Evolutionary conservation across 345 rosid genomes (phyloP).

Genomic region (Clausena lansium): DNA sequence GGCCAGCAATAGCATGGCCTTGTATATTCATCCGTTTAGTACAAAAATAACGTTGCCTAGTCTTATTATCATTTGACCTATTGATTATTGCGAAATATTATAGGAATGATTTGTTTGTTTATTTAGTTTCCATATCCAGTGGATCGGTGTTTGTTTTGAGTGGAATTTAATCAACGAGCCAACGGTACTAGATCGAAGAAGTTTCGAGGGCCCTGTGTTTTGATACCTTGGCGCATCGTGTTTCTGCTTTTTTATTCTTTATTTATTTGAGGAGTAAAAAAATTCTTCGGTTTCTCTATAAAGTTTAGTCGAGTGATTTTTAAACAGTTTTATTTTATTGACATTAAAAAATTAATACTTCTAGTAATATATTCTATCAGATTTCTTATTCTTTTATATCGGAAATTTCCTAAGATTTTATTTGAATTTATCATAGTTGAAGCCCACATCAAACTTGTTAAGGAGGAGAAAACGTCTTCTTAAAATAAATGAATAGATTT

Average conservation of each 20-base stretch:
- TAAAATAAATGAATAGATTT: no score
- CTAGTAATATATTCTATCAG: no score
- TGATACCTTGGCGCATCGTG: not conserved
- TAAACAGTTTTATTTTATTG: no score
- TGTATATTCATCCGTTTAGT: not conserved
- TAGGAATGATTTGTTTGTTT: not conserved
- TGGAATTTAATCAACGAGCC: not conserved
- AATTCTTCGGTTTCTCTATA: fast-evolving
- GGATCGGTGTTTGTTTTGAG: slow-evolving; percentile 10
- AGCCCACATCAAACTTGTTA: no score
- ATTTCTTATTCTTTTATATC: no score
- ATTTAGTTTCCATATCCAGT: slow-evolving; percentile 11
- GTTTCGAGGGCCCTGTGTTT: not conserved
- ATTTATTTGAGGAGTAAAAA: not conserved
- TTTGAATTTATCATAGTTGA: no score
- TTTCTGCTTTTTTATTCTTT: not conserved
- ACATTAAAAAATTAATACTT: no score
- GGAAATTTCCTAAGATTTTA: no score
- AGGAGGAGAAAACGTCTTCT: no score
- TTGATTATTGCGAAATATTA: not conserved
- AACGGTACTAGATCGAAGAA: not conserved
- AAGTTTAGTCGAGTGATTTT: no score
- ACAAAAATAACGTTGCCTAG: not conserved
- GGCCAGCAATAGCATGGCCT: slow-evolving; percentile 20
- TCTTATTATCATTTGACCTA: slow-evolving; percentile 3